Conservation (phyloP, 805 yeast genomes). For the Candida succiphila region DNA sequence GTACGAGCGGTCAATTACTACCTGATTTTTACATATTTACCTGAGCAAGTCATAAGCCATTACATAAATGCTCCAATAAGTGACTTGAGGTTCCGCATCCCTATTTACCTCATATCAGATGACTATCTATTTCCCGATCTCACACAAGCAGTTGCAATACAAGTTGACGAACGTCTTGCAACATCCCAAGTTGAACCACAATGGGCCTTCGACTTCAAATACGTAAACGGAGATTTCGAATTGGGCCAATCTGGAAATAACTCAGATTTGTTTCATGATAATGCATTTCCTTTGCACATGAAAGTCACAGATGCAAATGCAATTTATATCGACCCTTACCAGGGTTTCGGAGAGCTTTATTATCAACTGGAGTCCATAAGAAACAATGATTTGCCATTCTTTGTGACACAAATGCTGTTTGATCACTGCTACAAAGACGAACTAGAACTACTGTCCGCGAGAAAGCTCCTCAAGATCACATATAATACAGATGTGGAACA, state of each 20-base stretch:
- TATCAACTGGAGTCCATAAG: slow-evolving; percentile 28
- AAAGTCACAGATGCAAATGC: slow-evolving; percentile 14
- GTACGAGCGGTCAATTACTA: slow-evolving; percentile 2
- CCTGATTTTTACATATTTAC: slow-evolving; percentile 4
- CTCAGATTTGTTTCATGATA: slow-evolving; percentile 3
- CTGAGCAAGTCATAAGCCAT: slow-evolving; percentile 6
- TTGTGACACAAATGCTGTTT: slow-evolving; percentile 28
- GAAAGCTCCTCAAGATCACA: slow-evolving; percentile 10
- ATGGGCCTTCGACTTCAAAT: background rate
- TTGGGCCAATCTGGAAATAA: slow-evolving; percentile 1
- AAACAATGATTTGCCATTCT: slow-evolving; percentile 41
- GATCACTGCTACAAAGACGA: slow-evolving; percentile 21
- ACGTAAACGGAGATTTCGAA: background rate
- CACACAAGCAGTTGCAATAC: slow-evolving; percentile 40
- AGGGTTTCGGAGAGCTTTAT: slow-evolving; percentile 17
- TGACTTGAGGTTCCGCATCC: slow-evolving; percentile 33
- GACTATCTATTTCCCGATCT: slow-evolving; percentile 60
- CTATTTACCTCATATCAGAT: slow-evolving; percentile 29
- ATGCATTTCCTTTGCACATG: slow-evolving; percentile 12
- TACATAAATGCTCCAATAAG: slow-evolving; percentile 25
- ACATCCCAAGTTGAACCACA: background rate
- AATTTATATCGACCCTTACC: slow-evolving; percentile 16
- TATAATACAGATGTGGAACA: background rate
- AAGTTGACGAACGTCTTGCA: slow-evolving; percentile 30
- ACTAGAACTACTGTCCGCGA: slow-evolving; percentile 11